Evolutionary conservation across 1,139 yeast genomes (phyloP).

Genomic region (Neolecta irregularis): DNA sequence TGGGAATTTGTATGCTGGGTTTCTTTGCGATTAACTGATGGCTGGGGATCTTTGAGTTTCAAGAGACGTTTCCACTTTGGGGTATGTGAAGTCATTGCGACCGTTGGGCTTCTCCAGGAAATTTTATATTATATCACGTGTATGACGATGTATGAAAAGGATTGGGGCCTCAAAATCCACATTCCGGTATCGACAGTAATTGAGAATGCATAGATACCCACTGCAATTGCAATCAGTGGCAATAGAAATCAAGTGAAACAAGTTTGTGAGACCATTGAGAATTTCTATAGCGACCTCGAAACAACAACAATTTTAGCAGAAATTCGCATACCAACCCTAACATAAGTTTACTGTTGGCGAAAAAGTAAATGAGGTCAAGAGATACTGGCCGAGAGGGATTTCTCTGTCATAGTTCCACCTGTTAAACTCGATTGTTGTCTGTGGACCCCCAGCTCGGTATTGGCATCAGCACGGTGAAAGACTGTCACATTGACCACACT

Average conservation of each 20-base stretch:
- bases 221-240: constrained; percentile 38
- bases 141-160: constrained; percentile 13
- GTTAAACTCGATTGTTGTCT: constrained; percentile 29
- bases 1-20: too few relatives aligned
- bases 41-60: too few relatives aligned
- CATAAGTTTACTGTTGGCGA: constrained; percentile 32
- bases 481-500: constrained; percentile 48
- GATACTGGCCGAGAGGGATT: constrained; percentile 41
- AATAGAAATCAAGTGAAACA: constrained; percentile 44
- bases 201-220: constrained; percentile 15
- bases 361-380: constrained; percentile 21
- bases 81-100: too few relatives aligned
- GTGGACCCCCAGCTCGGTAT: constrained; percentile 47
- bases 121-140: too few relatives aligned
- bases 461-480: constrained; percentile 44
- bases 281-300: constrained; percentile 31
- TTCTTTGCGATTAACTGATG: too few relatives aligned
- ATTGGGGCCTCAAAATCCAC: constrained; percentile 24
- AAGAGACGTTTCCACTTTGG: too few relatives aligned
- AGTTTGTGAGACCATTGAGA: constrained; percentile 34
- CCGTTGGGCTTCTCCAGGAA: too few relatives aligned
- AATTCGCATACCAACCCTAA: constrained; percentile 35
- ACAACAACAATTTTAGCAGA: constrained; percentile 26
- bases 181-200: constrained; percentile 20
- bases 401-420: constrained; percentile 46